Base-by-base conservation (phyloP, 1,284 basidiomycete genomes). In the Ceratobasidium theobromae region DNA sequence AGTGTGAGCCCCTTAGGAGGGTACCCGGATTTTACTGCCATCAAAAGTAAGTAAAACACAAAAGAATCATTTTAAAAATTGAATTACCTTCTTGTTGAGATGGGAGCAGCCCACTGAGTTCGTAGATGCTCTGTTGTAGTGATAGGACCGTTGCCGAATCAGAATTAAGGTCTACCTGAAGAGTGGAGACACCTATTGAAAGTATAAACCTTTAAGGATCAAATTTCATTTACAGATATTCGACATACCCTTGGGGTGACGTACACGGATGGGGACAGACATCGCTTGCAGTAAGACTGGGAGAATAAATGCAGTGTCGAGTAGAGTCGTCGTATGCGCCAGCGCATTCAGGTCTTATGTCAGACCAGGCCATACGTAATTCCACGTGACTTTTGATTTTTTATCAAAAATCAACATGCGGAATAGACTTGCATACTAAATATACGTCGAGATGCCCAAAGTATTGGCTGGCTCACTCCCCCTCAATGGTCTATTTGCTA, bases 11-110 rank as follows among this genome's bases (percentile, higher is more conserved):
- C 72, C 54, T 82, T 83, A 0, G 92, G 92, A 1, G 93, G 93
- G 75, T 95, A 95, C 43, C 93, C 91, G 28, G 84, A 82, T 77
- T 89, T 94, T 70, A 95, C 93, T 95, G 69, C 18, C 52, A 33
- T 66, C 5, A 40, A 27, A 27, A 9, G 12, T 48, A 38, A 30
- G 51, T 18, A 23, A 40, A 27, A 12, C n/a, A n/a, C 23, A 38
- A 45, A 67, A 43, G 33, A 64, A 52, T 48, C 57, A 32, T 45
- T 14, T 25, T 12, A 46, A 46, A 33, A 23, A 57, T 30, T 8
- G 48, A 79, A 89, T 75, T 73, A 93, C 92, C 76, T 70, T 86
- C 86, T 79, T 94, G 93, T 58, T 84, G 84, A 9, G 85, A 85
- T 0, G 89, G 89, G 12, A 84, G 80, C 52, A 95, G 92, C 67